A percentile compares a stretch with the other conserved stretches of the same genome.
phyloP scores from a whole-genome alignment of 2,329 filamentous ascomycete species.

The Triangularia setosa region DNA sequence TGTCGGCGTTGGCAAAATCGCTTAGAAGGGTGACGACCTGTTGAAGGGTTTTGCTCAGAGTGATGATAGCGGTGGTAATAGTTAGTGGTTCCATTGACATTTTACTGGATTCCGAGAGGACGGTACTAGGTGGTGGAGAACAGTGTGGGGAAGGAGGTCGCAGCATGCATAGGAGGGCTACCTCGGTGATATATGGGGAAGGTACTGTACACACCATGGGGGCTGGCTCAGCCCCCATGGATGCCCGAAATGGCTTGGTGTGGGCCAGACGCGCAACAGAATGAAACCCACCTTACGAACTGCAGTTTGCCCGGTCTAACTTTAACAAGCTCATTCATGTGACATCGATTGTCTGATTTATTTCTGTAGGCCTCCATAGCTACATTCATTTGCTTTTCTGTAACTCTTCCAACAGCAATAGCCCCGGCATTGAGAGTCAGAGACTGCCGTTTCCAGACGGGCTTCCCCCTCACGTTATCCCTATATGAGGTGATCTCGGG shows the following conservation, averaged over 20 bases:
- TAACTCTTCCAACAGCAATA: no score
- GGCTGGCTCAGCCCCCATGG: background rate
- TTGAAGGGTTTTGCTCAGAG: background rate
- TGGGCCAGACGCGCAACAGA: no score
- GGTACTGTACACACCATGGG: background rate
- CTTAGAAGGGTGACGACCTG: background rate
- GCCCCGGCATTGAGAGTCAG: no score
- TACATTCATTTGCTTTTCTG: no score
- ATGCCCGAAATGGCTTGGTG: background rate
- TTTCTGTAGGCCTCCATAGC: no score
- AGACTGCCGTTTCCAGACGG: no score
- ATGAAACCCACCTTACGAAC: no score
- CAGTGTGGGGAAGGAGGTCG: background rate
- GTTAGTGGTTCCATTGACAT: conserved; percentile 8
- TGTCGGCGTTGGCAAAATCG: conserved; percentile 2
- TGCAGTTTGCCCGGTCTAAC: no score
- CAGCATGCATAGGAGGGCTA: background rate
- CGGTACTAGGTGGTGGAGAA: background rate
- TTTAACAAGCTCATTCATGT: no score
- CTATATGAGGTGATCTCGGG: background rate
- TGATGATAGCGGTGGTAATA: conserved; percentile 11
- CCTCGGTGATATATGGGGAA: background rate
- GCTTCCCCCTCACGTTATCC: background rate
- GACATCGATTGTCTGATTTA: no score
- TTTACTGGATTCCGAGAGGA: background rate